Evolutionary conservation across 2,329 filamentous ascomycete species (phyloP).

Genomic region (Didymella pomorum): DNA sequence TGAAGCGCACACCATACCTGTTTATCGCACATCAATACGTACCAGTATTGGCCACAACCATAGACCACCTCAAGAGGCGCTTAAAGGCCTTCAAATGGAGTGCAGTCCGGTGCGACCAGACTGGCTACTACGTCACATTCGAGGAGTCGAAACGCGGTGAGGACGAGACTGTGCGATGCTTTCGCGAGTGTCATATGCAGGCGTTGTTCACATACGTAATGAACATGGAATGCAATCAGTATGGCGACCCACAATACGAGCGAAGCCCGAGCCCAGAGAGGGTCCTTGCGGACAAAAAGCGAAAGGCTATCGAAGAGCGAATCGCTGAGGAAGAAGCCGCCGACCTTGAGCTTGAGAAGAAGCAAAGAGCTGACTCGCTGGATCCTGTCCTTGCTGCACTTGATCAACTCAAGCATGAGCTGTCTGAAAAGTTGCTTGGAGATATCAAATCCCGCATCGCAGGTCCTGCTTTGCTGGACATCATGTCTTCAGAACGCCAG

Average conservation of each 20-base stretch:
- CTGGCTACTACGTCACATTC: conserved; percentile 93
- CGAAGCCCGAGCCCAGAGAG: conserved; percentile 61
- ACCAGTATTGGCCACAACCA: conserved; percentile 83
- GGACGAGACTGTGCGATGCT: conserved; percentile 82
- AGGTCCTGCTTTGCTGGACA: conserved; percentile 79
- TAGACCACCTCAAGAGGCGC: conserved; percentile 88
- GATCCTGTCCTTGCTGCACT: conserved; percentile 89
- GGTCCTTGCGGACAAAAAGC: conserved; percentile 58
- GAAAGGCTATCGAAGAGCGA: conserved; percentile 72
- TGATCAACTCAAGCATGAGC: conserved; percentile 77
- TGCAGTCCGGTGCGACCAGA: conserved; percentile 81
- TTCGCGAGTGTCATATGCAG: conserved; percentile 77
- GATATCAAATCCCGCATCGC: conserved; percentile 90
- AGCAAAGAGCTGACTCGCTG: conserved; percentile 82
- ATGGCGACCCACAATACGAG: conserved; percentile 70
- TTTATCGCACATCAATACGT: conserved; percentile 89
- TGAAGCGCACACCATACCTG: conserved; percentile 84
- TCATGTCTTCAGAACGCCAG: conserved; percentile 83
- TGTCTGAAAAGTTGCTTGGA: conserved; percentile 85
- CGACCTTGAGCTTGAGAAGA: conserved; percentile 90
- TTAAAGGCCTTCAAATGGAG: conserved; percentile 83
- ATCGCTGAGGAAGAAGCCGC: conserved; percentile 76
- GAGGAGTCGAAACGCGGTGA: conserved; percentile 78
- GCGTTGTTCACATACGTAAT: conserved; percentile 92
- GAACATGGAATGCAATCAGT: conserved; percentile 83